Base-by-base conservation (phyloP, 2,329 filamentous ascomycete genomes). In the Talaromyces sp. region DNA sequence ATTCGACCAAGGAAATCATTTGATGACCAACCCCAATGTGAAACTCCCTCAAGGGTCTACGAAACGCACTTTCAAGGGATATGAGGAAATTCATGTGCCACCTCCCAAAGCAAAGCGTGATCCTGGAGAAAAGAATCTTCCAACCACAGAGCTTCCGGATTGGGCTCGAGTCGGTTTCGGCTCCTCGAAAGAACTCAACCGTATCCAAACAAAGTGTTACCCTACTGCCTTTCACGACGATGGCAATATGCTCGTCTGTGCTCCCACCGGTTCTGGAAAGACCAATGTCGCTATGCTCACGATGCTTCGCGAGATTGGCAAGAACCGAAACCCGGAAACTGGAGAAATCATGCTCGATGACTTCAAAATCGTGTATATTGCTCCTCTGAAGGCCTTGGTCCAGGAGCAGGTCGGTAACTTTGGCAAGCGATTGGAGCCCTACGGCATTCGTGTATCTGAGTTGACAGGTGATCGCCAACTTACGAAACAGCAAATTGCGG, bases 21-120 rank as follows among this genome's bases (percentile, higher is more conserved):
- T 99, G 51, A 99, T 98, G 93, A 98, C 95, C n/a, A 99, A 99
- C 70, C 90, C 92, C 7, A 97, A 92, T 72, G 95, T 99, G 54
- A 89, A 90, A 65, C 83, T 99, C 22, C 95, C 95, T 0, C 92
- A 96, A 73, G 95, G 95, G 11, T 96, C 95, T 2, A 97, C 91
- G 0, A 97, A 98, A 76, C 86, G 92, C 55, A 92, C 91, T 0
- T 97, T 97, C 79, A 99, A 99, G 76, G 95, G 95, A 36, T 99
- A 98, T 68, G 95, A 99, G 76, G 95, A 99, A 72, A 97, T 98
- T 62, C 95, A 99, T 72, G 93, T 99, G 4, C 95, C 95, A 8
- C 86, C 92, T 5, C 96, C 96, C 0, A 96, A 96, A 79, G 89
- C 91, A 68, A 92, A 90, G 64, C 88, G 84, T 66, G 92, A 96